Conservation (phyloP, 2,329 filamentous ascomycete species). For the Fusarium xyrophilum region DNA sequence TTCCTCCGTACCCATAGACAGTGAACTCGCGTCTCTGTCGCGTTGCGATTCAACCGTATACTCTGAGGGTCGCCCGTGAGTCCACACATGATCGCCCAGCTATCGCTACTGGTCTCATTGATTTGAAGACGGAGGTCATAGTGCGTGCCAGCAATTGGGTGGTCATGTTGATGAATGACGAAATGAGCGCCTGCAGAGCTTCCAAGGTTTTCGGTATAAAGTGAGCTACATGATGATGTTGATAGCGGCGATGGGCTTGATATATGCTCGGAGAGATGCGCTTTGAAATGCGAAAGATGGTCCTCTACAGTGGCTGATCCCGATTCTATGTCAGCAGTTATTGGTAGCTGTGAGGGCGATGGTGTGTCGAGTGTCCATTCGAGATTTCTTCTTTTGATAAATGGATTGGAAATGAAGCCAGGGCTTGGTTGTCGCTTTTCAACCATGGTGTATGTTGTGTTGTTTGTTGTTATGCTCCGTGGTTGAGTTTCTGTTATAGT, state of each 20-base stretch:
- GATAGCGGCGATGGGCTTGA: conserved; percentile 45
- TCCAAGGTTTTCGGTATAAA: conserved; percentile 48
- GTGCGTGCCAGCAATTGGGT: conserved; percentile 71
- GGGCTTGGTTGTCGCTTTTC: conserved; percentile 45
- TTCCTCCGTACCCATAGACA: conserved; percentile 59
- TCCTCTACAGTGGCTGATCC: conserved; percentile 48
- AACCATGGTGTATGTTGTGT: conserved; percentile 11
- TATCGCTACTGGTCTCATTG: conserved; percentile 69
- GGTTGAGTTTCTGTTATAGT: neutral
- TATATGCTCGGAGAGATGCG: conserved; percentile 42
- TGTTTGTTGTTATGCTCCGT: neutral
- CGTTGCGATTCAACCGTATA: conserved; percentile 61
- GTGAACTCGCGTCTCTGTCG: conserved; percentile 68
- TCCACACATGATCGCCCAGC: conserved; percentile 71
- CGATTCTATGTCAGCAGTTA: conserved; percentile 51
- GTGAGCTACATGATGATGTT: conserved; percentile 45
- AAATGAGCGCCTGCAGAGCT: conserved; percentile 60
- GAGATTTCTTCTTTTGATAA: conserved; percentile 56
- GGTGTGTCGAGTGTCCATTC: conserved; percentile 50
- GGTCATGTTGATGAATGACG: conserved; percentile 76
- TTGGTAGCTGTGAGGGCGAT: neutral
- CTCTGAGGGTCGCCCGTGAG: conserved; percentile 65
- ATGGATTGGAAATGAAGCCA: conserved; percentile 52
- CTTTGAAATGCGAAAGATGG: conserved; percentile 51
- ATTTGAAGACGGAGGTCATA: conserved; percentile 76